phyloP scores from a whole-genome alignment of 2,329 filamentous ascomycete genomes.

The Botrytis deweyae region DNA sequence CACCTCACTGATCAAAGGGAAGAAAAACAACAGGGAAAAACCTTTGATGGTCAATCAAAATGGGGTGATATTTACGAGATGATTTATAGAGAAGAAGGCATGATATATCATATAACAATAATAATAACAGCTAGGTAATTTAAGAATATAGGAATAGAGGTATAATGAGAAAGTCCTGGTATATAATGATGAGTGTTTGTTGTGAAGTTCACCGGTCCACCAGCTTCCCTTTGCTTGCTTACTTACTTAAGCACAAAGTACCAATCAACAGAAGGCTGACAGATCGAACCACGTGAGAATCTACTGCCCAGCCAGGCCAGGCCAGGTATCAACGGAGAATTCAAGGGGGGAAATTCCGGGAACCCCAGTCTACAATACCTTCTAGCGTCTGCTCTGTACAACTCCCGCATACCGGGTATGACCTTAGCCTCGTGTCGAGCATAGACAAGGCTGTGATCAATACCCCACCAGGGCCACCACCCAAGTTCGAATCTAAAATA shows the following conservation, averaged over 20 bases:
- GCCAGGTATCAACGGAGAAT: neutral
- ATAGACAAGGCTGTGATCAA: neutral
- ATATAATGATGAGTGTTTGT: neutral
- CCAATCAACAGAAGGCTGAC: neutral
- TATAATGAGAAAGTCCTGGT: neutral
- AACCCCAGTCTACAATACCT: neutral
- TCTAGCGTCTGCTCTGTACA: neutral
- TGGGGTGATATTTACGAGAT: slow-evolving; percentile 8
- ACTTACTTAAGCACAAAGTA: neutral
- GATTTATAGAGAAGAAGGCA: neutral
- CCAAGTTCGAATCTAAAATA: neutral
- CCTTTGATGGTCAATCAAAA: neutral
- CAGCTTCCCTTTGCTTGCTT: neutral
- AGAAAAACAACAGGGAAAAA: slow-evolving; percentile 17
- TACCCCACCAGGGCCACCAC: neutral
- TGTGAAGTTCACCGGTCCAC: neutral
- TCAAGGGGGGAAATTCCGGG: neutral
- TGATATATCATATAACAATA: neutral
- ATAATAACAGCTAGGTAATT: neutral
- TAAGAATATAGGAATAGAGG: neutral
- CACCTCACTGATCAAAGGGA: neutral
- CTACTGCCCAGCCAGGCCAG: no score
- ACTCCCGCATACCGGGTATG: neutral
- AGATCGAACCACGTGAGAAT: neutral
- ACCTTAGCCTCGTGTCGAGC: slow-evolving; percentile 5